Conservation (phyloP, 108 stramenopile genomes). For the Cyclotella sp. region DNA sequence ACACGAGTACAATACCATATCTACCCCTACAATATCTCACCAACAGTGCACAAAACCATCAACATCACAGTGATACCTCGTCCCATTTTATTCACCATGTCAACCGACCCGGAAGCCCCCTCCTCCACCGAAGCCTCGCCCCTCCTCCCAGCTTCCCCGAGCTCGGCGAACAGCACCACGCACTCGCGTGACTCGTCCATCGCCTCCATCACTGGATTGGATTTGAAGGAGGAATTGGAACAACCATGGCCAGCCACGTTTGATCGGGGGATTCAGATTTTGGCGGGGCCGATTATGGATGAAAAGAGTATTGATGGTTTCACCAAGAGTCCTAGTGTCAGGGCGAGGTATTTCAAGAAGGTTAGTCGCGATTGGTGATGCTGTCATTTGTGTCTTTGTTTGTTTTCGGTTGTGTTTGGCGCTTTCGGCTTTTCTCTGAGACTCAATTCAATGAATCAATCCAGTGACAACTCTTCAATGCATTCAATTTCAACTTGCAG, state of each 20-base stretch:
- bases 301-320: conserved; percentile 55
- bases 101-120: background rate
- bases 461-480: background rate
- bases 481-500: background rate
- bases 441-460: background rate
- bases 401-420: background rate
- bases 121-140: background rate
- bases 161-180: background rate
- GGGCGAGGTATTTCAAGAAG: conserved; percentile 40
- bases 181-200: conserved; percentile 6
- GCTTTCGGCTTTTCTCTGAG: background rate
- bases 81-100: background rate
- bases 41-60: background rate
- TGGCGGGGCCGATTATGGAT: conserved; percentile 69
- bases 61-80: background rate
- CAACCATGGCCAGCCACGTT: conserved; percentile 82
- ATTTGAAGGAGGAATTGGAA: conserved; percentile 59
- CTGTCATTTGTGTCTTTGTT: background rate
- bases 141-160: background rate
- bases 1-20: no score
- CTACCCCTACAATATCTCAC: no score
- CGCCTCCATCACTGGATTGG: background rate
- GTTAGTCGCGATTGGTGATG: background rate
- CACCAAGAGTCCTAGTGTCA: conserved; percentile 70
- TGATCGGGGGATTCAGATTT: conserved; percentile 66